Evolutionary conservation across 257 asterid genomes (phyloP), one percentile per base, ranked within the genome.

Genomic region (Orobanche coerulescens): DNA sequence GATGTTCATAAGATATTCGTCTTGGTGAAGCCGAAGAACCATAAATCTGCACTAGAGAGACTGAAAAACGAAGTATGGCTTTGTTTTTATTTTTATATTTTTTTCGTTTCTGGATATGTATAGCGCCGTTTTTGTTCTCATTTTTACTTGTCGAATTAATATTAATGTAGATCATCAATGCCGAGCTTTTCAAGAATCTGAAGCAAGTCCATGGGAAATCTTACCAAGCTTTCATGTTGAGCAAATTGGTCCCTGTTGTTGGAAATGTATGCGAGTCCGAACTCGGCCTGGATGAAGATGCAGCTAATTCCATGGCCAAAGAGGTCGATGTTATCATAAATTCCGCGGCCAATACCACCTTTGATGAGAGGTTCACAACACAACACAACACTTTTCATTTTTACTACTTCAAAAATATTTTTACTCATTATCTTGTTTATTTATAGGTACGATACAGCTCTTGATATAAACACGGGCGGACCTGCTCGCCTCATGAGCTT

Each of bases 301-400:
- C 71, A 57, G 76, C 84, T 31, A 71, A 69, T 24, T 18, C 73
- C 71, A 70, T 90, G 31, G 69, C 77, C 22, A 76, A 78, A 66
- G 87, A 90, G 66, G 84, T 85, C 26, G 92, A 90, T 65, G 69
- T 85, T 3, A 85, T 90, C 66, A 80, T 90, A 23, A 90, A 83
- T 46, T 90, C 97, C 54, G 97, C 97, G 25, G 97, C 97, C 40
- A 90, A 82, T 68, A 90, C 96, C 62, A 81, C 95, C 58, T 90
- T 90, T 30, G 89, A 90, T 63, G 97, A 87, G 76, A 90, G 97
- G 95, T 90, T 5, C 3, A 34, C n/a, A n/a, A n/a, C 2, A 10
- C 40, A 34, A 9, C 40, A 34, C 10, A 1, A 37, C 7, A 37
- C 10, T 37, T n/a, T n/a, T 37, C 19, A 2, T 1, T 42, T 42